Evolutionary conservation across 2,329 filamentous ascomycete species (phyloP).

Genomic region (Claviceps lovelessii): DNA sequence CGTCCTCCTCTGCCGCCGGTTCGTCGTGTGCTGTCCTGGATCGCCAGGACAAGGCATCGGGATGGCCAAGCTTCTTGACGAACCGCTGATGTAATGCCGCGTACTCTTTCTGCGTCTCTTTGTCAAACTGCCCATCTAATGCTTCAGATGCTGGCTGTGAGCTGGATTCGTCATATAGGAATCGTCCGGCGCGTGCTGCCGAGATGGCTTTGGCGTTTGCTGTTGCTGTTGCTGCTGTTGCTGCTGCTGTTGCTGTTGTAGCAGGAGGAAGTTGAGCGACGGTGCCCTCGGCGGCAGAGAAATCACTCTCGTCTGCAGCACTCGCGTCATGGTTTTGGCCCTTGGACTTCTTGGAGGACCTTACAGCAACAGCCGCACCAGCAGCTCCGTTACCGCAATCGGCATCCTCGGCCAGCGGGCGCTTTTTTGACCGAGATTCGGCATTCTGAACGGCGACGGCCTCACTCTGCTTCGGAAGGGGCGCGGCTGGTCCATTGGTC

Average conservation of each 20-base stretch:
- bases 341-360: conserved; percentile 28
- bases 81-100: conserved; percentile 69
- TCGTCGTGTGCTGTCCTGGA: conserved; percentile 42
- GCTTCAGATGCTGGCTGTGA: conserved; percentile 24
- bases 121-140: conserved; percentile 31
- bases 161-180: conserved; percentile 32
- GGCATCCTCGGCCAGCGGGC: conserved; percentile 33
- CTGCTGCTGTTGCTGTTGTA: neutral
- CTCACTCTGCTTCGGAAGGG: conserved; percentile 19
- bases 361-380: conserved; percentile 19
- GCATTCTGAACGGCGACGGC: conserved; percentile 15
- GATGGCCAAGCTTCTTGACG: conserved; percentile 75
- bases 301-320: conserved; percentile 17
- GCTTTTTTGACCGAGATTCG: conserved; percentile 28
- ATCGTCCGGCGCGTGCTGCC: conserved; percentile 34
- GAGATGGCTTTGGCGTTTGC: neutral
- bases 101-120: conserved; percentile 41
- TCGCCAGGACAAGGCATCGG: conserved; percentile 63
- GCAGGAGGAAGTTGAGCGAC: neutral
- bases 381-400: conserved; percentile 29
- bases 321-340: conserved; percentile 24
- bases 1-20: conserved; percentile 39
- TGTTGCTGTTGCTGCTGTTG: no score
- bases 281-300: conserved; percentile 10
- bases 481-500: conserved; percentile 29